phyloP scores from a whole-genome alignment of 1,284 basidiomycete species.

The Pulveroboletus sp. region DNA sequence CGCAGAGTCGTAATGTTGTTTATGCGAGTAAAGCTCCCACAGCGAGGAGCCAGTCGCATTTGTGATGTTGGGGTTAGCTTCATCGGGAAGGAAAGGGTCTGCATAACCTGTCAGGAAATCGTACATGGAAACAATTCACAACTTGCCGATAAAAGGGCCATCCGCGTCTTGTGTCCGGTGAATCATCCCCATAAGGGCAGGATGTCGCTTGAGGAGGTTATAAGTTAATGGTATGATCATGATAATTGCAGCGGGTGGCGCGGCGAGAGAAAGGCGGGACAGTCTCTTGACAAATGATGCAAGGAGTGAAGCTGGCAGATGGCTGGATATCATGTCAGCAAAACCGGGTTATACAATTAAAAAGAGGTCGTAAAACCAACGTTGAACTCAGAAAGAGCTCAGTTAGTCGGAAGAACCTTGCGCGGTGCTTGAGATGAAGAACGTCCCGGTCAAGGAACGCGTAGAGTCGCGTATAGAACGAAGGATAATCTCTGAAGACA shows the following conservation, averaged over 20 bases:
- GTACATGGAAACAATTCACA: neutral
- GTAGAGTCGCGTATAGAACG: constrained; percentile 94
- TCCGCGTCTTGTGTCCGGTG: constrained; percentile 61
- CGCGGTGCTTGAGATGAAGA: constrained; percentile 89
- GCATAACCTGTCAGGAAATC: constrained; percentile 6
- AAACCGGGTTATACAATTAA: neutral
- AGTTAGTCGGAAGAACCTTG: constrained; percentile 92
- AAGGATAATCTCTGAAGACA: constrained; percentile 81
- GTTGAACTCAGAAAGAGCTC: constrained; percentile 91
- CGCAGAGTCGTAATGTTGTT: constrained; percentile 82
- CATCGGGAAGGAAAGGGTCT: constrained; percentile 77
- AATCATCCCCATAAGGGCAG: constrained; percentile 90
- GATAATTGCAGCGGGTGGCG: constrained; percentile 89
- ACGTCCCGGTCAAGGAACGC: constrained; percentile 84
- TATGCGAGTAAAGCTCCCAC: constrained; percentile 88
- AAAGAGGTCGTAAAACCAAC: constrained; percentile 46
- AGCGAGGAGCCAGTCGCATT: constrained; percentile 84
- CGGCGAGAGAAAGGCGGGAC: constrained; percentile 78
- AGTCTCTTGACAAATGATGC: constrained; percentile 95
- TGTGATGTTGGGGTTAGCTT: constrained; percentile 77
- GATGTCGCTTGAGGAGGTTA: constrained; percentile 92
- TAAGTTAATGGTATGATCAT: constrained; percentile 93
- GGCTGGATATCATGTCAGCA: constrained; percentile 46
- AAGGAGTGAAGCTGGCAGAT: constrained; percentile 85
- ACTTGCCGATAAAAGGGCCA: constrained; percentile 43